These are phyloP conservation scores for Phytopythium litorale DNA, from an alignment of 352 stramenopile genomes.

Conservation along the genomic window DNA sequence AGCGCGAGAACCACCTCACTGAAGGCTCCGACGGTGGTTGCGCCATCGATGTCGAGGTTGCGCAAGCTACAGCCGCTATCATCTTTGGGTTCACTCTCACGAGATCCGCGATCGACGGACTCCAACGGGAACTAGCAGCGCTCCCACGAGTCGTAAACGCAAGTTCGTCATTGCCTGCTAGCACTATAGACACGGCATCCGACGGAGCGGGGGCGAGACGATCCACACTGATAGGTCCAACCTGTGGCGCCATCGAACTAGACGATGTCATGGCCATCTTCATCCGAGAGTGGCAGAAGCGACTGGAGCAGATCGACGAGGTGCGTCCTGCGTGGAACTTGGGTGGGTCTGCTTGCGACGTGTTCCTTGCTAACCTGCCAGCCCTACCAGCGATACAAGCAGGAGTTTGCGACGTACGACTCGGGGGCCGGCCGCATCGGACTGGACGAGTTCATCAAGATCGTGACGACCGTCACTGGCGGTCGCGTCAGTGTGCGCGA, in stretches of 20 bases:
- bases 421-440: slow-evolving; percentile 45
- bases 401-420: slow-evolving; percentile 42
- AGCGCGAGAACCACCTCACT: slow-evolving; percentile 43
- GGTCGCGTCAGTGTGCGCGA: slow-evolving; percentile 41
- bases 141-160: slow-evolving; percentile 14
- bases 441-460: slow-evolving; percentile 68
- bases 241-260: slow-evolving; percentile 24
- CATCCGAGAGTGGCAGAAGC: slow-evolving; percentile 42
- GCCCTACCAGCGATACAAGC: slow-evolving; percentile 34
- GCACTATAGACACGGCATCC: background rate
- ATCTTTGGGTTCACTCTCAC: slow-evolving; percentile 51
- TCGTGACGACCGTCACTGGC: slow-evolving; percentile 59
- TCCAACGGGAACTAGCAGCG: slow-evolving; percentile 30
- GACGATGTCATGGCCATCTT: slow-evolving; percentile 66
- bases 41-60: slow-evolving; percentile 27
- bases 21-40: slow-evolving; percentile 53
- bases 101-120: slow-evolving; percentile 21
- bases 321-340: slow-evolving; percentile 15
- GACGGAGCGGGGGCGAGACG: background rate
- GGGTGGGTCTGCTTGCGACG: background rate
- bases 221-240: background rate
- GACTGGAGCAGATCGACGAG: slow-evolving; percentile 48
- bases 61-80: slow-evolving; percentile 22
- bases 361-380: background rate
- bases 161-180: background rate